Percentiles rank a stretch among this genome's conserved stretches.
Evolutionary conservation across 495 filamentous ascomycete genomes (phyloP).

Genomic region (Podospora pseudopauciseta): DNA sequence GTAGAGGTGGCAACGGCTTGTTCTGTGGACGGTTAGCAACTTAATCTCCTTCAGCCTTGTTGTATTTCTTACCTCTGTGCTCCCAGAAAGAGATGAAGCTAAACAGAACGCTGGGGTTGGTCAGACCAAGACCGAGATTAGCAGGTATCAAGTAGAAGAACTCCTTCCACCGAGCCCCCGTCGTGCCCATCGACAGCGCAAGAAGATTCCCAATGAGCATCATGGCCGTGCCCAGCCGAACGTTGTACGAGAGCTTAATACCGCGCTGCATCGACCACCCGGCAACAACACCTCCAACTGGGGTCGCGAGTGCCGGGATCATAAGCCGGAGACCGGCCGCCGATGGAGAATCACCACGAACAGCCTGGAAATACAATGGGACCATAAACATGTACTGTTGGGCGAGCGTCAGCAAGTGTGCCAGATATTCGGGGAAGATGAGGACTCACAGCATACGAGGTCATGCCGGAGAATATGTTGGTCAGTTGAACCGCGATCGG

Average conservation of each 20-base stretch:
- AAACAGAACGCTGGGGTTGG: constrained; percentile 61
- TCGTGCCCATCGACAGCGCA: constrained; percentile 50
- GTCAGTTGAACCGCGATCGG: constrained; percentile 54
- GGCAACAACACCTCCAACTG: constrained; percentile 57
- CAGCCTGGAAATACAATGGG: constrained; percentile 62
- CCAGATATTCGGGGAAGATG: background rate
- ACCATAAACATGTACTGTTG: constrained; percentile 62
- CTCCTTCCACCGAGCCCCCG: constrained; percentile 58
- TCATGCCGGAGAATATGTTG: constrained; percentile 61
- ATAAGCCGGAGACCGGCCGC: constrained; percentile 56
- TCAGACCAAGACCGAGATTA: constrained; percentile 61
- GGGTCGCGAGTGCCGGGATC: constrained; percentile 58
- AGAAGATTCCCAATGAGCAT: constrained; percentile 60
- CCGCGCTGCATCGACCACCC: constrained; percentile 62
- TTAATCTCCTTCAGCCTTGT: constrained; percentile 11
- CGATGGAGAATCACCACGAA: constrained; percentile 57
- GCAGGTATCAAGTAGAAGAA: constrained; percentile 58
- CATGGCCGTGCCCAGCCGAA: constrained; percentile 52
- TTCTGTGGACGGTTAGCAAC: constrained; percentile 36
- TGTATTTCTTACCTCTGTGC: constrained; percentile 49
- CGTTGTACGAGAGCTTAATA: constrained; percentile 52
- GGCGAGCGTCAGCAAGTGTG: background rate
- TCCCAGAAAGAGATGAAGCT: constrained; percentile 61
- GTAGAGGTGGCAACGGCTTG: constrained; percentile 64
- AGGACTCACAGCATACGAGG: constrained; percentile 56